Conservation (phyloP, 805 yeast genomes). For the Candida takata region DNA sequence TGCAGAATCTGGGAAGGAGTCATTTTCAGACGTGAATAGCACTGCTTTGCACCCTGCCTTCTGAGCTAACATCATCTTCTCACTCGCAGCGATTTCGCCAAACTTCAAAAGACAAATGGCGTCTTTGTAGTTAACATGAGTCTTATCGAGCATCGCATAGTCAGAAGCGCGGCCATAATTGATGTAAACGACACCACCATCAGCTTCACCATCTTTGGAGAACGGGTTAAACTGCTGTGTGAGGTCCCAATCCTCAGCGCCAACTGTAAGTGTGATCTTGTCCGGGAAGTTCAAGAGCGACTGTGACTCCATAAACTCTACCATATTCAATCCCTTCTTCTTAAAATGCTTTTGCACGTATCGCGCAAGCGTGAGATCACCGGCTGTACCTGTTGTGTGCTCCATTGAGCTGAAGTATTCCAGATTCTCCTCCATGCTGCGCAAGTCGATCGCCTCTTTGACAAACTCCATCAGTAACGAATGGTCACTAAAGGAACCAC, state of each 20-base stretch:
- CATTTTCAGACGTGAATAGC: slow-evolving; percentile 45
- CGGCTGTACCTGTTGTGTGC: slow-evolving; percentile 83
- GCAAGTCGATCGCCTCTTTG: slow-evolving; percentile 43
- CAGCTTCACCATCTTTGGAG: slow-evolving; percentile 49
- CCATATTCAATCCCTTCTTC: slow-evolving; percentile 46
- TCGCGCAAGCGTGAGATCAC: slow-evolving; percentile 66
- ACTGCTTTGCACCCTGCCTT: slow-evolving; percentile 55
- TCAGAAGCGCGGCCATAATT: slow-evolving; percentile 61
- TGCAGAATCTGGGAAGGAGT: slow-evolving; percentile 26
- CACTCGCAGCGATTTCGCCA: slow-evolving; percentile 43
- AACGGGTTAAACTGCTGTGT: slow-evolving; percentile 60
- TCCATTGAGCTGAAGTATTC: slow-evolving; percentile 38
- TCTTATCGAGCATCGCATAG: slow-evolving; percentile 32
- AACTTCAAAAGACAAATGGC: slow-evolving; percentile 55
- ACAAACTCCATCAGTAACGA: slow-evolving; percentile 43
- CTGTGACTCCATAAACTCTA: slow-evolving; percentile 44
- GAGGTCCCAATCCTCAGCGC: slow-evolving; percentile 23
- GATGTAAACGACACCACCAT: slow-evolving; percentile 52
- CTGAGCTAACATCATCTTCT: slow-evolving; percentile 50
- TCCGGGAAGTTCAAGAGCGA: slow-evolving; percentile 65
- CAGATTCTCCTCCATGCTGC: slow-evolving; percentile 24
- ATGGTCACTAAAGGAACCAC: slow-evolving; percentile 61
- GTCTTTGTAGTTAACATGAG: slow-evolving; percentile 35
- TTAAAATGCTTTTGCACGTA: slow-evolving; percentile 55
- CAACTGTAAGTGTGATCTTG: slow-evolving; percentile 19